phyloP scores from a whole-genome alignment of 441 rosid species.

The Mallotus repandus region DNA sequence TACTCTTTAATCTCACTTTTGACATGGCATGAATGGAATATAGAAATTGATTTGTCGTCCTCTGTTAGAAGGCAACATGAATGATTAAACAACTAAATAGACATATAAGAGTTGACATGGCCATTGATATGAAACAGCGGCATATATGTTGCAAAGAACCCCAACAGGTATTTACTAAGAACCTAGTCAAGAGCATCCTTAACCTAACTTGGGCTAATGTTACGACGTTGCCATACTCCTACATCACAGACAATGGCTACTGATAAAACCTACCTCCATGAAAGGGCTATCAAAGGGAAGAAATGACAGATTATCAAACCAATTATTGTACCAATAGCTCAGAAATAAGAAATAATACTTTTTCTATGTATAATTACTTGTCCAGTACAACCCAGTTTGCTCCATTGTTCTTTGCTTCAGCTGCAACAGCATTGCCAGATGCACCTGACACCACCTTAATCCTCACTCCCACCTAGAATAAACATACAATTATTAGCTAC shows the following conservation, averaged over 20 bases:
- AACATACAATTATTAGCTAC: slow-evolving; percentile 20
- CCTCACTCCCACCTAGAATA: slow-evolving; percentile 58
- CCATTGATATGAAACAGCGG: not conserved
- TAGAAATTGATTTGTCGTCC: not conserved
- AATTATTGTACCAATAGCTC: slow-evolving; percentile 27
- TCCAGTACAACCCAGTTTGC: slow-evolving; percentile 82
- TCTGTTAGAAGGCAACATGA: not conserved
- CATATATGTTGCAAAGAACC: not conserved
- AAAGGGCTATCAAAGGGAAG: not conserved
- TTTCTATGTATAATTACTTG: slow-evolving; percentile 63
- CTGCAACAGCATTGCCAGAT: slow-evolving; percentile 51
- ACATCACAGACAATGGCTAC: not conserved
- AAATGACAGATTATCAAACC: slow-evolving; percentile 19
- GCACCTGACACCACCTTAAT: slow-evolving; percentile 61
- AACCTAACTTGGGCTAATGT: not conserved
- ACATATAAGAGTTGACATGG: not conserved
- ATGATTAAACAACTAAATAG: not conserved
- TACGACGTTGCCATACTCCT: not conserved
- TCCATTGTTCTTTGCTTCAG: slow-evolving; percentile 51
- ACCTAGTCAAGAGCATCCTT: not conserved
- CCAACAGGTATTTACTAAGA: not conserved
- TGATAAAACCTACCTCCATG: not conserved
- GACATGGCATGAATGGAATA: not conserved
- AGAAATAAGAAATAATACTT: slow-evolving; percentile 63
- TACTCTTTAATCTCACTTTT: not conserved